Conservation (phyloP, 371 early-diverging fungal species). For the Lichtheimia hyalospora region DNA sequence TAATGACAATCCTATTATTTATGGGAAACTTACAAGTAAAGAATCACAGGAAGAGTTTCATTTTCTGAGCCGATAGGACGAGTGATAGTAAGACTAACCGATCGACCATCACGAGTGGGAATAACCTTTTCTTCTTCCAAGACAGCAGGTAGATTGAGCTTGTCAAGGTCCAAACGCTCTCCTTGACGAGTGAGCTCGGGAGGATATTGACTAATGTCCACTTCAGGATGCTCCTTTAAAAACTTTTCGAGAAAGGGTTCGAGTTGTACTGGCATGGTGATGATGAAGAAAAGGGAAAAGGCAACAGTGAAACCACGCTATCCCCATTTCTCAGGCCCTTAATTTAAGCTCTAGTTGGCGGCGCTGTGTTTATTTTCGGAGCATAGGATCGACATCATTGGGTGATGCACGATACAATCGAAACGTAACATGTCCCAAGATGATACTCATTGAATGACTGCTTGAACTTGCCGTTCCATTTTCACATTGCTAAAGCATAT, state of each 20-base stretch:
- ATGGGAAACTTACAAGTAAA: slow-evolving; percentile 14
- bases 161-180: not conserved
- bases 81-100: slow-evolving; percentile 12
- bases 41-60: slow-evolving; percentile 11
- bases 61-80: slow-evolving; percentile 17
- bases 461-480: no score
- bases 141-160: slow-evolving; percentile 3
- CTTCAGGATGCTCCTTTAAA: not conserved
- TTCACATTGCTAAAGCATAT: no score
- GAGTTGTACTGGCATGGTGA: not conserved
- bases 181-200: not conserved
- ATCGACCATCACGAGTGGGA: not conserved
- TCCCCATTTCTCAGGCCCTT: no score
- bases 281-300: not conserved
- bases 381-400: no score
- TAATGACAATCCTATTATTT: no score
- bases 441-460: no score
- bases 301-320: no score
- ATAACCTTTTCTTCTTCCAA: slow-evolving; percentile 8
- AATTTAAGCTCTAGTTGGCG: no score
- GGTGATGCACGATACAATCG: no score
- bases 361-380: no score
- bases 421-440: no score
- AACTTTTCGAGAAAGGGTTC: slow-evolving; percentile 8
- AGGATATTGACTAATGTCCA: slow-evolving; percentile 5